A percentile compares a stretch with the other conserved stretches of the same genome.
Evolutionary conservation across 805 yeast genomes (phyloP).

Genomic region (Clavispora vitiphila): DNA sequence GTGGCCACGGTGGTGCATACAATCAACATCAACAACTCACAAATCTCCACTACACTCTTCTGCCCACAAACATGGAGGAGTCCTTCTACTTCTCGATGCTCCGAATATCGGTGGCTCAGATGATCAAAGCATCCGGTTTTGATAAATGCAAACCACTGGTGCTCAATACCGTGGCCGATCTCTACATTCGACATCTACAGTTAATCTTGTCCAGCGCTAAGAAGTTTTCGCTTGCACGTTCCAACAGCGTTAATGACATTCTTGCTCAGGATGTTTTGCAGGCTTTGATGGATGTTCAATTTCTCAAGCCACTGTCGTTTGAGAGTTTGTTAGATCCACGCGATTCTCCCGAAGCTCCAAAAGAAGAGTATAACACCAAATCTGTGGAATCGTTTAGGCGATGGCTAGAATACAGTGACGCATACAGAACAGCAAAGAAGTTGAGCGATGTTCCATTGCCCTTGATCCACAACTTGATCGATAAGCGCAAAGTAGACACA

Average conservation of each 20-base stretch:
- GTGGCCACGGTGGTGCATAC: not conserved
- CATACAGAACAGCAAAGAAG: conserved; percentile 16
- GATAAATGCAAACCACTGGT: conserved; percentile 70
- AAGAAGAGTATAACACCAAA: conserved; percentile 28
- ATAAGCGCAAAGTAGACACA: conserved; percentile 34
- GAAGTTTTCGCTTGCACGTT: conserved; percentile 43
- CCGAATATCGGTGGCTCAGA: conserved; percentile 43
- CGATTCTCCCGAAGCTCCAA: conserved; percentile 21
- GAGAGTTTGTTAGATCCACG: conserved; percentile 41
- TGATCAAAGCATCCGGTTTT: conserved; percentile 77
- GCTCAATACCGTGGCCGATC: conserved; percentile 72
- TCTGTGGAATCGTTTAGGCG: conserved; percentile 33
- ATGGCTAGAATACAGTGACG: conserved; percentile 32
- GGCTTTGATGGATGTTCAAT: conserved; percentile 60
- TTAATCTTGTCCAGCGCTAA: conserved; percentile 48
- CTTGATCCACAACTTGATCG: conserved; percentile 29
- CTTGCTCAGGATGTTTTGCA: conserved; percentile 64
- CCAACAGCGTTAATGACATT: conserved; percentile 32
- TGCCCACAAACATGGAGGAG: conserved; percentile 27
- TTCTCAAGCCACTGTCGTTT: conserved; percentile 47
- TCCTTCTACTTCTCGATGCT: conserved; percentile 35
- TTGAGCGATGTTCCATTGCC: conserved; percentile 27
- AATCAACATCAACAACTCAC: not conserved
- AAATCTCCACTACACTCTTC: not conserved
- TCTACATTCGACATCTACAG: conserved; percentile 60